These are phyloP conservation scores for Fusarium praegraminearum DNA, from an alignment of 2,329 filamentous ascomycete species.

Conservation along the genomic window DNA sequence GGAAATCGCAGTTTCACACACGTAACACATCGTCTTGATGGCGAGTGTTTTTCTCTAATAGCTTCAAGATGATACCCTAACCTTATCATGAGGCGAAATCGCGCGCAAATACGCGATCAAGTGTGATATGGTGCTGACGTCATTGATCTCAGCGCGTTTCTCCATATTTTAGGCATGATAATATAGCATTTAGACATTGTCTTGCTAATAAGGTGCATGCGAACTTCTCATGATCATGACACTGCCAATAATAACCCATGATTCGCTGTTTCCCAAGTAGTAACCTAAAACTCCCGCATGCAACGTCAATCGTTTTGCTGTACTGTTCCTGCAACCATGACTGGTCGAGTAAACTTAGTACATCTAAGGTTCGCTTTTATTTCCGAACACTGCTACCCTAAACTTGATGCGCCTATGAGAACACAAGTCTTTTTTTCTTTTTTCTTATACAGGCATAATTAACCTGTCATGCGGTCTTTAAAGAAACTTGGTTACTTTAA, in stretches of 20 bases:
- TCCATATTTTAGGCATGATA: not conserved
- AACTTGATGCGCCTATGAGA: not conserved
- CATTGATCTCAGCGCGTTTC: not conserved
- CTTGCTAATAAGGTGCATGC: not conserved
- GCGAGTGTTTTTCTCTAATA: not conserved
- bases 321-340: not conserved
- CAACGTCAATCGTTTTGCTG: not conserved
- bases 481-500: not conserved
- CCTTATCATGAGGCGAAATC: not conserved
- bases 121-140: slow-evolving; percentile 28
- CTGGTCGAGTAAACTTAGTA: no score
- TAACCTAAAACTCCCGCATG: not conserved
- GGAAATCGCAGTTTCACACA: slow-evolving; percentile 3
- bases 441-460: not conserved
- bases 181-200: not conserved
- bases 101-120: slow-evolving; percentile 7
- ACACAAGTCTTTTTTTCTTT: not conserved
- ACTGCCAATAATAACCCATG: not conserved
- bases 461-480: not conserved
- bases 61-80: not conserved
- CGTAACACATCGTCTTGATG: not conserved
- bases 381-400: not conserved
- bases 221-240: not conserved
- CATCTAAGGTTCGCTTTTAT: no score
- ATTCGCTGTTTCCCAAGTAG: slow-evolving; percentile 13